Conservation (phyloP, 2,329 filamentous ascomycete species). For the Botrytis byssoidea region DNA sequence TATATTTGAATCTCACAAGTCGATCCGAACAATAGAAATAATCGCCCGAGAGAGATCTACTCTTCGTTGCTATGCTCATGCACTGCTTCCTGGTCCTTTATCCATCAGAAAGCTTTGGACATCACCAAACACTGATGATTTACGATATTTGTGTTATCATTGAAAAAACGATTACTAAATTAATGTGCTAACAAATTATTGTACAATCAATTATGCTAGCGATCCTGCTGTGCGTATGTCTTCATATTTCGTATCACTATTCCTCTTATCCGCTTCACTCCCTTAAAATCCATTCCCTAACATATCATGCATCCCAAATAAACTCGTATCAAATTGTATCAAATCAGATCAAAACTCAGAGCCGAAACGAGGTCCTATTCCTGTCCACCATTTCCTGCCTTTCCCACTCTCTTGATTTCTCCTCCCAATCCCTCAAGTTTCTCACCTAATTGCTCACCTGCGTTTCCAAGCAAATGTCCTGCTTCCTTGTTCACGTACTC, state of each 20-base stretch:
- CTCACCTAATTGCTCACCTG: conserved; percentile 33
- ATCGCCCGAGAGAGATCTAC: too few species aligned
- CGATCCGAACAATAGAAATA: background rate
- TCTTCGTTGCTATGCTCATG: background rate
- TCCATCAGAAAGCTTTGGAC: too few species aligned
- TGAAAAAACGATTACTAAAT: background rate
- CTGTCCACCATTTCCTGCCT: background rate
- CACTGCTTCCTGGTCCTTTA: too few species aligned
- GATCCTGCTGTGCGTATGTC: background rate
- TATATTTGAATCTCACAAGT: background rate
- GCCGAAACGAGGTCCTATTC: background rate
- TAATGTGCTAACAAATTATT: background rate
- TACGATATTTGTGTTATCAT: background rate
- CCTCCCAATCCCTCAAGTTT: conserved; percentile 30
- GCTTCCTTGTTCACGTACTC: conserved; percentile 31
- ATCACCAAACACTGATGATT: too few species aligned
- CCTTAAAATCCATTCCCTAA: background rate
- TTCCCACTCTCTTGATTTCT: conserved; percentile 24
- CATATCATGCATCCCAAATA: background rate
- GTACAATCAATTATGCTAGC: background rate
- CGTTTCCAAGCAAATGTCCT: conserved; percentile 36
- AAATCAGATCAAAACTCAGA: background rate
- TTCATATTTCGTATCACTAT: background rate
- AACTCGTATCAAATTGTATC: background rate
- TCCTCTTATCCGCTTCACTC: fast-evolving